phyloP scores from a whole-genome alignment of 305 asterid genomes.

The Plantago rigida region DNA sequence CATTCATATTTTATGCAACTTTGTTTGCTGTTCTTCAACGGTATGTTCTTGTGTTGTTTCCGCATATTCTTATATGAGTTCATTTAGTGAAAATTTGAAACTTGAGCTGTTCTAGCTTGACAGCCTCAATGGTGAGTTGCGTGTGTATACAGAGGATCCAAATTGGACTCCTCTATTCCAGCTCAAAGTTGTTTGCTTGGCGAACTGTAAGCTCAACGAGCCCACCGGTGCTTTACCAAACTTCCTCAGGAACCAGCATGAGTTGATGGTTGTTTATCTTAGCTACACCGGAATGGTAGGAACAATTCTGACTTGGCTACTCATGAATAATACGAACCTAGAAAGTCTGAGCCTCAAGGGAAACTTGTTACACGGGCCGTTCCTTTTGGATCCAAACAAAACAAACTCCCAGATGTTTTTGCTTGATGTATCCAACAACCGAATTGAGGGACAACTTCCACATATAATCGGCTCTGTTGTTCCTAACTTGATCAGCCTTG shows the following conservation, averaged over 20 bases:
- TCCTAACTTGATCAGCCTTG: constrained; percentile 23
- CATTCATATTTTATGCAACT: too few relatives aligned
- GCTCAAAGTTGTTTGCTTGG: constrained; percentile 22
- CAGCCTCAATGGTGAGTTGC: constrained; percentile 21
- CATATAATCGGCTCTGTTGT: constrained; percentile 1
- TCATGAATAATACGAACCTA: constrained; percentile 22
- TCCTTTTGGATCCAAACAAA: constrained; percentile 17
- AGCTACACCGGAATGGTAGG: constrained; percentile 25
- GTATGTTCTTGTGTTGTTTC: too few relatives aligned
- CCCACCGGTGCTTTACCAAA: constrained; percentile 21
- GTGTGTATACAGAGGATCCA: constrained; percentile 20
- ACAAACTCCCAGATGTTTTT: constrained; percentile 15
- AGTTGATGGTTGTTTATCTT: constrained; percentile 23
- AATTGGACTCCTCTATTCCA: constrained; percentile 28
- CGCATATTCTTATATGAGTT: too few relatives aligned
- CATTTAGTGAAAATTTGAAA: constrained; percentile 24
- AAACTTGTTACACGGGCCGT: constrained; percentile 19
- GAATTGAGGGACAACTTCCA: constrained; percentile 15
- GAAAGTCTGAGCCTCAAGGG: constrained; percentile 18
- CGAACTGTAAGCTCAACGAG: constrained; percentile 25
- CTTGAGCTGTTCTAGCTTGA: constrained; percentile 27
- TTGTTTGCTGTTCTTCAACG: too few relatives aligned
- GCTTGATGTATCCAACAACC: constrained; percentile 25
- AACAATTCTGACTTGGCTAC: constrained; percentile 22
- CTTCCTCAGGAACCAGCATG: constrained; percentile 23